A percentile compares a stretch with the other conserved stretches of the same genome.
These are phyloP conservation scores for Clarireedia monteithiana DNA, from an alignment of 2,329 filamentous ascomycete genomes.

Conservation along the genomic window DNA sequence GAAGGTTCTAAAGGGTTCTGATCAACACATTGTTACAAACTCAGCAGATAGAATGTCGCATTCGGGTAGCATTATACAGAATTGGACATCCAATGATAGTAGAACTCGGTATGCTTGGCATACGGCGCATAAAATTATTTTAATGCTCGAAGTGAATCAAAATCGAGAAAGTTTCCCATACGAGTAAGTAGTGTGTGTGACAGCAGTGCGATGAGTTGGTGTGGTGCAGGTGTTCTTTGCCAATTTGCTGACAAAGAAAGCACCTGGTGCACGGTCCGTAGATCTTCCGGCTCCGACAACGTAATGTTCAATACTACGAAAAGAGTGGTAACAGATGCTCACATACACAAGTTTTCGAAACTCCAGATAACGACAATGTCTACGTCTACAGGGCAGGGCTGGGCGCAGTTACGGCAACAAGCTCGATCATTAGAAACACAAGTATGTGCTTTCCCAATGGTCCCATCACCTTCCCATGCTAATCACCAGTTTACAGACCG, in stretches of 20 bases:
- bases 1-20: background rate
- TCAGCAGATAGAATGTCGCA: background rate
- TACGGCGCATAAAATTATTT: background rate
- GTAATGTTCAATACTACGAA: conserved; percentile 1
- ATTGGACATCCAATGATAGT: background rate
- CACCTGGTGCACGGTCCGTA: conserved; percentile 2
- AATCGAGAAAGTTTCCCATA: background rate
- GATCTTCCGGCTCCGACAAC: conserved; percentile 7
- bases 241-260: background rate
- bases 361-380: conserved; percentile 10
- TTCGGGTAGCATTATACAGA: background rate
- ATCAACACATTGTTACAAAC: background rate
- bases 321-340: conserved; percentile 2
- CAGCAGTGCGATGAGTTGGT: too few relatives aligned
- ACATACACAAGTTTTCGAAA: background rate
- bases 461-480: background rate
- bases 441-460: conserved; percentile 41
- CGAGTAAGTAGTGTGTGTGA: background rate
- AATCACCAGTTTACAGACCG: conserved; percentile 1
- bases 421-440: conserved; percentile 81
- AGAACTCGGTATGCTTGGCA: background rate
- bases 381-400: conserved; percentile 43
- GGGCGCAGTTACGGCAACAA: conserved; percentile 90
- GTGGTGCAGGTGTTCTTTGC: background rate
- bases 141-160: background rate